Base-by-base conservation (phyloP, 208 protist species). In the Phytomonas francai region DNA sequence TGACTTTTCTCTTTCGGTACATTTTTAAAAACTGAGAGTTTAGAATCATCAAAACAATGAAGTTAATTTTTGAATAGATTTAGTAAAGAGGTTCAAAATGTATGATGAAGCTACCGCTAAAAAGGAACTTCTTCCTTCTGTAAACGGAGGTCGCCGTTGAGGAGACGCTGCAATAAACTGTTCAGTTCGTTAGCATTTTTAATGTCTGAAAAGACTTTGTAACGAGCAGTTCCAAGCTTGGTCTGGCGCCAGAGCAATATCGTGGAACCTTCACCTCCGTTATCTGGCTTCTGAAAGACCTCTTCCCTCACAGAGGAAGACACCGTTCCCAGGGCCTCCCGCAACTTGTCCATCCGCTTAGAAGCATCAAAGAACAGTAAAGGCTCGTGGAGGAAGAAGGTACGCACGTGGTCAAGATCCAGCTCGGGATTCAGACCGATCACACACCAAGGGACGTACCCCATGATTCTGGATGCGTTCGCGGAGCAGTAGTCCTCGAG, bases 281-380 rank as follows among this genome's bases (percentile, higher is more conserved):
- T 63, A 27, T 33, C 39, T 42, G 9, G 12, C 1, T 72, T n/a
- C 0, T 27, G 2, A 11, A 74, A 54, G 11, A 25, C 45, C 19
- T 54, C 16, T 54, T 54, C 45, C 11, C 5, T 54, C 11, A 25
- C 45, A 54, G 16, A 25, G 45, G 45, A 54, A 25, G 22, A 54
- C 19, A 54, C 45, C 45, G 16, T 59, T 39, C 58, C 65, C 27
- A 81, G 70, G 28, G 70, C 56, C 0, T 67, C 61, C 42, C 67
- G 27, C 27, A 76, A 27, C 67, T 59, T 30, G 14, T 72, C 58
- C 14, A 72, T 28, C 8, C 67, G 12, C 60, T 63, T 25, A n/a
- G 68, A 30, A 0, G 71, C 81, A 65, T 93, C 76, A 28, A 93
- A 81, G 71, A 93, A 90, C 31, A 91, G 27, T n/a, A 93, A 45